Evolutionary conservation across 2,329 filamentous ascomycete species (phyloP).

Genomic region (Aspergillus sp.): DNA sequence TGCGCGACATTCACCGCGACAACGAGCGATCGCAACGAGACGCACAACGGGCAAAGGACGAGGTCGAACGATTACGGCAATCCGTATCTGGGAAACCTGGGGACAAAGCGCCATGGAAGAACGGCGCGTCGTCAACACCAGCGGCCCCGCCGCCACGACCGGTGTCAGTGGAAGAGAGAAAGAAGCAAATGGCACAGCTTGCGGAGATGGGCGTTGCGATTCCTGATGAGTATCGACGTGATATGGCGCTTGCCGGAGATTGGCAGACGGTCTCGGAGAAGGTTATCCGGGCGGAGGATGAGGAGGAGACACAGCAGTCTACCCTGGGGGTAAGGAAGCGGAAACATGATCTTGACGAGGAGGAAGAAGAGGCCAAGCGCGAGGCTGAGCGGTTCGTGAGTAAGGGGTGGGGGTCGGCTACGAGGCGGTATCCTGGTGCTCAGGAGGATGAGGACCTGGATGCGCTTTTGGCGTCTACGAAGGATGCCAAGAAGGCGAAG

Average conservation of each 20-base stretch:
- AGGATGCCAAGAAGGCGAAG: conserved; percentile 43
- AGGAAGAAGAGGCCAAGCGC: conserved; percentile 45
- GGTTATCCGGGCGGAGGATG: conserved; percentile 34
- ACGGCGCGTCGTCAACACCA: conserved; percentile 32
- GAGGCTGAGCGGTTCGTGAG: conserved; percentile 38
- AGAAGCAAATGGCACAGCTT: conserved; percentile 83
- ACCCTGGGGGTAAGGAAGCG: conserved; percentile 52
- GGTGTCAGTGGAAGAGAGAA: conserved; percentile 68
- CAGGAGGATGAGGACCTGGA: conserved; percentile 48
- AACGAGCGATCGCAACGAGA: conserved; percentile 82
- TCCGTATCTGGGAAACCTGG: conserved; percentile 58
- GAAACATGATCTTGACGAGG: conserved; percentile 49
- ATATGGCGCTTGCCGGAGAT: conserved; percentile 86
- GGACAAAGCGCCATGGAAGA: conserved; percentile 33
- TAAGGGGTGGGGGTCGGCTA: conserved; percentile 51
- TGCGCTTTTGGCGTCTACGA: conserved; percentile 47
- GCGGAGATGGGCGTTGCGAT: conserved; percentile 85
- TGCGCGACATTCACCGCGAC: conserved; percentile 83
- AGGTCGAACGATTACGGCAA: conserved; percentile 84
- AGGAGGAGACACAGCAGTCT: conserved; percentile 49
- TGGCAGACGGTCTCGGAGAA: conserved; percentile 73
- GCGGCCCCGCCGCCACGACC: conserved; percentile 37
- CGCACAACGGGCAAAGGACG: conserved; percentile 78
- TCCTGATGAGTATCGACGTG: conserved; percentile 74
- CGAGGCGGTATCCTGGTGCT: conserved; percentile 44